These are phyloP conservation scores for Aspergillus sclerotioniger DNA, from an alignment of 495 filamentous ascomycete species.

Conservation along the genomic window DNA sequence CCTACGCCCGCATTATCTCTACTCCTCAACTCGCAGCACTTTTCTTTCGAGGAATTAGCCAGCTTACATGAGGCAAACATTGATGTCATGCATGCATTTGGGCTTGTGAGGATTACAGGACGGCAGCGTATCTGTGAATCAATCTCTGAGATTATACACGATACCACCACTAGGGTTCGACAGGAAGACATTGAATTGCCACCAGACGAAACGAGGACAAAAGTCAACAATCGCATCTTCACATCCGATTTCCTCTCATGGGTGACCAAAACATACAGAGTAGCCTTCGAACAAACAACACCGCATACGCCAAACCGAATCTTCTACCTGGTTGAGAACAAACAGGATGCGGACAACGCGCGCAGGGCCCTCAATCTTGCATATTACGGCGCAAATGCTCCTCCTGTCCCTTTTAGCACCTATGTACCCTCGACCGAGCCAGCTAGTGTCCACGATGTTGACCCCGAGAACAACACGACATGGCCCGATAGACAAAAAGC, in stretches of 20 bases:
- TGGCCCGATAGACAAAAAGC: constrained; percentile 35
- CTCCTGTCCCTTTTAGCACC: constrained; percentile 34
- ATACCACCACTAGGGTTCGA: constrained; percentile 35
- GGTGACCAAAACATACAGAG: constrained; percentile 30
- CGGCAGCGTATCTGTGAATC: constrained; percentile 34
- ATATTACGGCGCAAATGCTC: constrained; percentile 15
- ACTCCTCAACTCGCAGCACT: constrained; percentile 31
- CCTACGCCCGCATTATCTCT: constrained; percentile 24
- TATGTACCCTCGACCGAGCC: constrained; percentile 33
- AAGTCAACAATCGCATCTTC: constrained; percentile 16
- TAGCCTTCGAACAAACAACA: constrained; percentile 23
- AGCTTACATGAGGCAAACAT: constrained; percentile 40
- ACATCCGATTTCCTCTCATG: constrained; percentile 34
- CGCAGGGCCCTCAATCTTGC: constrained; percentile 39
- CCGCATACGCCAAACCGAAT: constrained; percentile 23
- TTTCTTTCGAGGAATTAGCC: constrained; percentile 46
- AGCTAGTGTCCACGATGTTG: constrained; percentile 22
- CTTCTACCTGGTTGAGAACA: constrained; percentile 36
- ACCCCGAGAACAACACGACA: constrained; percentile 19
- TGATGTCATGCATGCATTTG: constrained; percentile 34
- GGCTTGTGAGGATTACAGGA: constrained; percentile 43
- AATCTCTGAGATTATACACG: constrained; percentile 40
- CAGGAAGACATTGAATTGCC: constrained; percentile 25
- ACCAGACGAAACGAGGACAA: constrained; percentile 4
- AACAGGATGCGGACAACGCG: constrained; percentile 31